Base-by-base conservation (phyloP, 805 yeast species). In the Candida tibetensis region DNA sequence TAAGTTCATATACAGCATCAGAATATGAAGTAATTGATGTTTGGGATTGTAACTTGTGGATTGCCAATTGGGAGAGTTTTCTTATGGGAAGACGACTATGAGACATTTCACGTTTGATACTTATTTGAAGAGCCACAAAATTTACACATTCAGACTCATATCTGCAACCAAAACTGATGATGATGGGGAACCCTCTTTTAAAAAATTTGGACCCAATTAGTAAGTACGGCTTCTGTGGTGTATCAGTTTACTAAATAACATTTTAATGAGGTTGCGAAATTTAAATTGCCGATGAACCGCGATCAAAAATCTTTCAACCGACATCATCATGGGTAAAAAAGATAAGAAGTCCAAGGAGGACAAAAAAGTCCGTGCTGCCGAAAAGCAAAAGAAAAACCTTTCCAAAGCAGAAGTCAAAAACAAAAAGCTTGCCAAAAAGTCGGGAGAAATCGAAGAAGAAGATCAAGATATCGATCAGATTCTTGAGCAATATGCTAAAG, bases 281-380 rank as follows among this genome's bases (percentile, higher is more conserved):
- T 21, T 21, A 7, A n/a, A n/a, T n/a, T n/a, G n/a, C n/a, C n/a
- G n/a, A n/a, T n/a, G n/a, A n/a, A n/a, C n/a, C n/a, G n/a, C n/a
- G n/a, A n/a, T n/a, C n/a, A n/a, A 28, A 28, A 12, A 10, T 28
- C 14, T 28, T 28, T 28, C 30, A 28, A 7, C 30, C 30, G 15
- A 7, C 28, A 26, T 5, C 28, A n/a, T n/a, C 31, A 90, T 90
- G 97, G 97, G 91, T 12, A 91, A 90, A 67, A 85, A 79, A 53
- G 82, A 73, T 45, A 88, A 87, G 65, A 86, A 88, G 61, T 81
- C 86, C 48, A 89, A 88, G 61, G 96, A 86, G 33, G 87, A 95
- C 51, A 88, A 88, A 63, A 89, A 88, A 74, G 95, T 93, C 16
- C 78, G 95, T 33, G 69, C 83, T 19, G 95, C 91, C 26, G 87